Conservation (phyloP, 805 yeast species). For the Yamadazyma phyllophila region DNA sequence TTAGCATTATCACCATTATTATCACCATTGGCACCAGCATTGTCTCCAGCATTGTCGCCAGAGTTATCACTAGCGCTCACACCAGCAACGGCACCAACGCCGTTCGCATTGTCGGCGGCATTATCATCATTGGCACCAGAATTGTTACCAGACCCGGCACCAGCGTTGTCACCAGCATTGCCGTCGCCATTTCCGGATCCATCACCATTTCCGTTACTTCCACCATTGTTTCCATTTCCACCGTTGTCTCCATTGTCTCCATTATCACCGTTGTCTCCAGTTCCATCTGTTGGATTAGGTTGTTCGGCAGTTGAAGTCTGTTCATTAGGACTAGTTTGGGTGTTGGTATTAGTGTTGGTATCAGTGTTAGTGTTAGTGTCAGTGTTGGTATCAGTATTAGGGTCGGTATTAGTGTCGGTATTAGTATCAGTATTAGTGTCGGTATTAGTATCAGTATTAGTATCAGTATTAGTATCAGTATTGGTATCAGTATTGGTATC, state of each 20-base stretch:
- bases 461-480: too few relatives aligned
- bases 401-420: too few relatives aligned
- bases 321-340: too few relatives aligned
- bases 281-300: background rate
- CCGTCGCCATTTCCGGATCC: background rate
- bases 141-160: background rate
- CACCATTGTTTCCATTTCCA: background rate
- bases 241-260: too few relatives aligned
- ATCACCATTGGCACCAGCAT: background rate
- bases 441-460: too few relatives aligned
- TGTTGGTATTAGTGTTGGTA: too few relatives aligned
- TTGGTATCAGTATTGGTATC: conserved; percentile 11
- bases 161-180: background rate
- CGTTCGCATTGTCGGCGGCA: too few relatives aligned
- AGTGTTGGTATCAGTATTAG: background rate
- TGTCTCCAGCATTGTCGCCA: background rate
- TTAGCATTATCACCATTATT: background rate
- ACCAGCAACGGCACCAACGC: too few relatives aligned
- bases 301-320: too few relatives aligned
- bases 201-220: background rate
- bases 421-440: too few relatives aligned
- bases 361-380: background rate
- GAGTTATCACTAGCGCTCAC: too few relatives aligned
- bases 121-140: background rate
- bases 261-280: background rate